phyloP scores from a whole-genome alignment of 306 rosid genomes.

The Betula pendula region DNA sequence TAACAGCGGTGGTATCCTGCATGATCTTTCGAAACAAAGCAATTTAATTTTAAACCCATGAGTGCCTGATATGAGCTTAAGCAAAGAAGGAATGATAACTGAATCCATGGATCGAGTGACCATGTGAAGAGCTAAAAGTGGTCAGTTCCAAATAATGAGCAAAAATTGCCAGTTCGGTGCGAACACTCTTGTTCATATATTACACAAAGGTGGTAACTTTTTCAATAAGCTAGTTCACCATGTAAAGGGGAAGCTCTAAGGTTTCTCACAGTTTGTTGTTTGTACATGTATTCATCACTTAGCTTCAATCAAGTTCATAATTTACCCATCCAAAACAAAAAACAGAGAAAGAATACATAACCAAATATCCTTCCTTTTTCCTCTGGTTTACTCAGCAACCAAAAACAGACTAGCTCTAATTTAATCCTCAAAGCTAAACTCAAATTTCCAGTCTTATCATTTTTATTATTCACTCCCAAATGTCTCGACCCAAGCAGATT shows the following conservation, averaged over 20 bases:
- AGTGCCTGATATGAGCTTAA: neutral
- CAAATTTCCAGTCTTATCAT: neutral
- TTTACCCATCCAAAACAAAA: neutral
- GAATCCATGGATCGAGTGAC: neutral
- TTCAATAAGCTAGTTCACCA: neutral
- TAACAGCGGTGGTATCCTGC: neutral
- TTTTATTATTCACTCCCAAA: neutral
- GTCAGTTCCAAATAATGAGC: neutral
- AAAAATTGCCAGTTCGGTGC: neutral
- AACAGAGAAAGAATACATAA: neutral
- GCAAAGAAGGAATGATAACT: neutral
- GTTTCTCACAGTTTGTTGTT: neutral
- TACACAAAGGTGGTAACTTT: neutral
- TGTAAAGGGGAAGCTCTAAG: neutral
- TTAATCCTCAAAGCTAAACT: neutral
- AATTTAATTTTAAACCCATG: neutral
- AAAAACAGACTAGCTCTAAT: neutral
- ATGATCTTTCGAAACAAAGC: neutral
- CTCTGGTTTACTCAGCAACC: neutral
- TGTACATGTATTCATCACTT: neutral
- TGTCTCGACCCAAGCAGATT: neutral
- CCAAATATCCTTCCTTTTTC: neutral
- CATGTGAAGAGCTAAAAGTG: neutral
- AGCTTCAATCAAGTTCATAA: neutral
- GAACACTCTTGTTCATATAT: neutral